phyloP scores from a whole-genome alignment of 1,139 yeast species.

The Nakaseomyces delphensis region DNA sequence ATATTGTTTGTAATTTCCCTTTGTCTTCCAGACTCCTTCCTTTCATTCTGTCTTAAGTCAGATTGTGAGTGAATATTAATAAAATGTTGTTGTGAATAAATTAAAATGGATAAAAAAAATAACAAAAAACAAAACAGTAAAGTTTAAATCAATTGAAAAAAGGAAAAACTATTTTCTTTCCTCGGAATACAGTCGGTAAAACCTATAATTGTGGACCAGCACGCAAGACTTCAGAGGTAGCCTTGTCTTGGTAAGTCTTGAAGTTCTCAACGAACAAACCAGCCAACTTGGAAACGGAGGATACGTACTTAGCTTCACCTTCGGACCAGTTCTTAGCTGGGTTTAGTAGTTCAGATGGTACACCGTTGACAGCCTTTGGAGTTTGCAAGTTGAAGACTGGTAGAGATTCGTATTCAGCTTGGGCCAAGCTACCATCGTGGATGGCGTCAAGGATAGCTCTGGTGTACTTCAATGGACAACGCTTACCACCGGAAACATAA shows the following conservation, averaged over 20 bases:
- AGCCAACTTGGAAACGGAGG: conserved; percentile 70
- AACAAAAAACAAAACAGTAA: neutral
- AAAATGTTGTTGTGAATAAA: neutral
- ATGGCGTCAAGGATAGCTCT: conserved; percentile 94
- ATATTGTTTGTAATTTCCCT: too few species aligned
- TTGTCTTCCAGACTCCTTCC: too few species aligned
- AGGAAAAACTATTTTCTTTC: neutral
- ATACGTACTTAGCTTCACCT: conserved; percentile 56
- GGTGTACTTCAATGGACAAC: conserved; percentile 96
- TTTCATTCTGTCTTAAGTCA: neutral
- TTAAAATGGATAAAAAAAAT: neutral
- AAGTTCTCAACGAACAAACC: conserved; percentile 77
- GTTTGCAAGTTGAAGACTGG: conserved; percentile 82
- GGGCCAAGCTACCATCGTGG: conserved; percentile 79
- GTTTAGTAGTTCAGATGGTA: conserved; percentile 77
- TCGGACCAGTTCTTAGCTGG: conserved; percentile 81
- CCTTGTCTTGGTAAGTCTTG: conserved; percentile 71
- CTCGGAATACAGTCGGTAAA: too few species aligned
- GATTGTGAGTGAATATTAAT: neutral
- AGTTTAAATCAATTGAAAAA: too few species aligned
- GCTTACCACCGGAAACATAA: conserved; percentile 87
- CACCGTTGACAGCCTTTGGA: conserved; percentile 75
- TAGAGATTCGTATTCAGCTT: conserved; percentile 74
- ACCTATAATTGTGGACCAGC: conserved; percentile 72
- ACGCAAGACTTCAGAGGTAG: conserved; percentile 78